Evolutionary conservation across 1,139 yeast genomes (phyloP).

Genomic region (Hanseniaspora uvarum): DNA sequence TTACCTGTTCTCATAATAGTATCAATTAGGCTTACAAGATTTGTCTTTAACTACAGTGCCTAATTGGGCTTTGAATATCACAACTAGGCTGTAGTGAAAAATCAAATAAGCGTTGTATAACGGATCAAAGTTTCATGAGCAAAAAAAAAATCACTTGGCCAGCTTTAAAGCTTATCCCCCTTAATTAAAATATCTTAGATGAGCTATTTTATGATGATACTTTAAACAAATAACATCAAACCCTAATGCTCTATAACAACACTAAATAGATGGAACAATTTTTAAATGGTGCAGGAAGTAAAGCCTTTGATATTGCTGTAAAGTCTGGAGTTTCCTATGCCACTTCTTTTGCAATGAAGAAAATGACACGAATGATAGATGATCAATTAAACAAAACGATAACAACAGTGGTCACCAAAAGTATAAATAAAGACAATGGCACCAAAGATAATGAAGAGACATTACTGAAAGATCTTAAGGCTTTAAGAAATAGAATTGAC

Average conservation of each 20-base stretch:
- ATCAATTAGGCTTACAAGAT: no score
- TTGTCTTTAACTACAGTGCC: no score
- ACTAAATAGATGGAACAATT: slow-evolving; percentile 36
- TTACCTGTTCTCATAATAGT: no score
- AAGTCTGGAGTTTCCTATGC: slow-evolving; percentile 70
- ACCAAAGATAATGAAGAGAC: not conserved
- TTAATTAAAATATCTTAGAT: no score
- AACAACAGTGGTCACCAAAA: slow-evolving; percentile 5
- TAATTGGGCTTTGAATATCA: no score
- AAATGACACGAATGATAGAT: slow-evolving; percentile 42
- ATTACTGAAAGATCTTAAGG: slow-evolving; percentile 22
- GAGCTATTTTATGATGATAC: no score
- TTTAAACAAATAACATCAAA: no score
- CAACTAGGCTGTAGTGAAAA: no score
- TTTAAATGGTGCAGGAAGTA: slow-evolving; percentile 55
- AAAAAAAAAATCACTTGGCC: no score
- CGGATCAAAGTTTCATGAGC: no score
- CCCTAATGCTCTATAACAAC: not conserved
- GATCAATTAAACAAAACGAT: slow-evolving; percentile 17
- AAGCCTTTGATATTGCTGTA: slow-evolving; percentile 71
- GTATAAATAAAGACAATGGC: not conserved
- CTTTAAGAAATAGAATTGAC: slow-evolving; percentile 41
- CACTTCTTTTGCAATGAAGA: slow-evolving; percentile 62
- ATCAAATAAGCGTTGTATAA: no score
- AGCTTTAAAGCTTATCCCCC: no score